Evolutionary conservation across 305 asterid genomes (phyloP).

Genomic region (Solanum hybrid): DNA sequence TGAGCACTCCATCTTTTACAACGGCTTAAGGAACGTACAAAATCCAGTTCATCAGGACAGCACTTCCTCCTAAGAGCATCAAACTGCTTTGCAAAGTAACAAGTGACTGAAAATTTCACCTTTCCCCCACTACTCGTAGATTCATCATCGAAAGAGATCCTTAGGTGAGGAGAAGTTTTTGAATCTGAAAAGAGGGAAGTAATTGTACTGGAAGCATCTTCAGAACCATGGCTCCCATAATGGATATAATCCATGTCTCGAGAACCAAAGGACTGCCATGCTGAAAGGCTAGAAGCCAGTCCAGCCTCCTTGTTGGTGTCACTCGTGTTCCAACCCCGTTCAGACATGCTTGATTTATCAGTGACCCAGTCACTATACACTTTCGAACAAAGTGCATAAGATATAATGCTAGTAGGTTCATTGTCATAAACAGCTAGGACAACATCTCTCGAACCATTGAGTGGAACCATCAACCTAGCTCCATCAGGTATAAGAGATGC

Average conservation of each 20-base stretch:
- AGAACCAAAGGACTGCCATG: conserved; percentile 66
- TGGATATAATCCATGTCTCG: conserved; percentile 49
- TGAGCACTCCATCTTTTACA: conserved; percentile 90
- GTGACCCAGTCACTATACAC: conserved; percentile 54
- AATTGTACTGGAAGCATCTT: conserved; percentile 32
- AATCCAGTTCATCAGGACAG: conserved; percentile 65
- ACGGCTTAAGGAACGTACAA: conserved; percentile 70
- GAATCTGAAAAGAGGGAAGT: conserved; percentile 34
- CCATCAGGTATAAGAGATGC: conserved; percentile 65
- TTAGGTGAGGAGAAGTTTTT: conserved; percentile 63
- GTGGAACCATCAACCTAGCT: conserved; percentile 59
- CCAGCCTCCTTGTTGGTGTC: conserved; percentile 30
- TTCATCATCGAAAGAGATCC: conserved; percentile 66
- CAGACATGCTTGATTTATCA: conserved; percentile 28
- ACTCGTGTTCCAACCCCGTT: conserved; percentile 25
- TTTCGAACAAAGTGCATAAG: conserved; percentile 61
- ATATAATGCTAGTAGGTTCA: conserved; percentile 85
- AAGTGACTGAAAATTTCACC: conserved; percentile 63
- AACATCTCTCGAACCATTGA: conserved; percentile 35
- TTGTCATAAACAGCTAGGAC: conserved; percentile 60
- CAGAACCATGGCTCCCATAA: conserved; percentile 45
- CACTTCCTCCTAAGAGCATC: conserved; percentile 70
- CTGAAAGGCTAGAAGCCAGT: conserved; percentile 39
- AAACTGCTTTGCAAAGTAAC: conserved; percentile 77
- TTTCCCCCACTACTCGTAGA: conserved; percentile 39